Base-by-base conservation (phyloP, 371 early-diverging fungal genomes). In the Apophysomyces sp. region DNA sequence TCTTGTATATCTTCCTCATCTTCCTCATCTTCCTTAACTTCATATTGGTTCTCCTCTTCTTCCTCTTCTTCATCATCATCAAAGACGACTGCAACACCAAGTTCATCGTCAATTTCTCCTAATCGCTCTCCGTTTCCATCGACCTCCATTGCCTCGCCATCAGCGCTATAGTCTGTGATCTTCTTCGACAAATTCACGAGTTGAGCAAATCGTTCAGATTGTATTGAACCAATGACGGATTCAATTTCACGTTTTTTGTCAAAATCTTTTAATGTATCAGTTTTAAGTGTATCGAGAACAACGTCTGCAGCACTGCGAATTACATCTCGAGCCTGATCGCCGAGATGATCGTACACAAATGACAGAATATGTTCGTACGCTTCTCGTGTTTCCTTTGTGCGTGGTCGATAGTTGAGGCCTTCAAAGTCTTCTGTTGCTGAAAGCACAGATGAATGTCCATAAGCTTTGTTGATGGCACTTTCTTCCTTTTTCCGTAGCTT, bases 401-500 rank as follows among this genome's bases (percentile, higher is more conserved):
- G 88, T 34, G 99, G 99, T 51, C 91, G 84, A 69, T 98, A 98
- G 39, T 84, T 83, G 15, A 90, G 77, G 7, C 91, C 91, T 64
- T 96, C 98, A 63, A 92, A 83, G 61, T 93, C 93, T 31, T 94
- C 95, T 26, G 98, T 94, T 0, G 96, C 97, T 4, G 92, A 86
- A n/a, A 97, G 68, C 21, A 97, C 91, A 52, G 88, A 87, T 11
- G 84, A 81, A 67, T 86, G 90, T n/a, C 95, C 94, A 65, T 89
- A 89, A 32, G 88, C 88, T 62, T 82, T 85, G 57, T 75, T 78
- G 44, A 86, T 63, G 4, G 80, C 71, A n/a, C 74, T 79, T 68
- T 88, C 86, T 61, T 89, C 86, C 61, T 81, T 82, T 65, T 78
- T 81, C 63, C 78, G 76, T 58, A 83, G 80, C 67, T 72, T 72